These are phyloP conservation scores for Nidula microcarpa DNA, from an alignment of 768 basidiomycete genomes.

Conservation along the genomic window DNA sequence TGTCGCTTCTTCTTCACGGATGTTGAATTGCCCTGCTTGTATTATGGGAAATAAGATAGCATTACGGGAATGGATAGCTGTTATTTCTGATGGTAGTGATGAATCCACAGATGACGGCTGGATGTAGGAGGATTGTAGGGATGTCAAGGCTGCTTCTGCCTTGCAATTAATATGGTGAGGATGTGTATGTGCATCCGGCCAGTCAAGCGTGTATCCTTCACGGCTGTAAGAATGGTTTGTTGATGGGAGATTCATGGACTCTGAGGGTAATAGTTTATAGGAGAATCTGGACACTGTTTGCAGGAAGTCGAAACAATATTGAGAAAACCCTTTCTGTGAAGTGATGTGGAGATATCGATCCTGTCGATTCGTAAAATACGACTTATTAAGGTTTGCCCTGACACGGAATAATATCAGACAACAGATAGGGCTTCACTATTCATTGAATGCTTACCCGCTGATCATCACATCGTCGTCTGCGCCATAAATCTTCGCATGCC, in stretches of 20 bases:
- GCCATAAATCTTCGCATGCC: slow-evolving; percentile 97
- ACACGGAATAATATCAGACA: not conserved
- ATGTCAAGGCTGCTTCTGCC: slow-evolving; percentile 50
- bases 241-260: not conserved
- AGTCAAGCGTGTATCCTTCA: slow-evolving; percentile 52
- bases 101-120: slow-evolving; percentile 2
- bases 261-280: slow-evolving; percentile 43
- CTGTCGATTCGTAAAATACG: slow-evolving; percentile 94
- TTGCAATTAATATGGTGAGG: slow-evolving; percentile 68
- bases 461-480: slow-evolving; percentile 91
- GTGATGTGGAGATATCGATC: slow-evolving; percentile 87
- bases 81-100: slow-evolving; percentile 8
- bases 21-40: slow-evolving; percentile 84
- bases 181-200: slow-evolving; percentile 63
- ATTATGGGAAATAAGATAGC: slow-evolving; percentile 78
- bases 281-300: slow-evolving; percentile 68
- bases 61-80: slow-evolving; percentile 14
- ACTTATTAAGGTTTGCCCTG: slow-evolving; percentile 90
- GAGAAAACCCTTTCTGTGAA: slow-evolving; percentile 57
- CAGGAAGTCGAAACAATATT: slow-evolving; percentile 84
- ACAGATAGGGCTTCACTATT: not conserved
- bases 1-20: slow-evolving; percentile 79
- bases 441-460: slow-evolving; percentile 66
- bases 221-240: slow-evolving; percentile 22
- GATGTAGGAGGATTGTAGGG: slow-evolving; percentile 52